phyloP scores from a whole-genome alignment of 2,329 filamentous ascomycete species.

The Aureobasidium zeae region DNA sequence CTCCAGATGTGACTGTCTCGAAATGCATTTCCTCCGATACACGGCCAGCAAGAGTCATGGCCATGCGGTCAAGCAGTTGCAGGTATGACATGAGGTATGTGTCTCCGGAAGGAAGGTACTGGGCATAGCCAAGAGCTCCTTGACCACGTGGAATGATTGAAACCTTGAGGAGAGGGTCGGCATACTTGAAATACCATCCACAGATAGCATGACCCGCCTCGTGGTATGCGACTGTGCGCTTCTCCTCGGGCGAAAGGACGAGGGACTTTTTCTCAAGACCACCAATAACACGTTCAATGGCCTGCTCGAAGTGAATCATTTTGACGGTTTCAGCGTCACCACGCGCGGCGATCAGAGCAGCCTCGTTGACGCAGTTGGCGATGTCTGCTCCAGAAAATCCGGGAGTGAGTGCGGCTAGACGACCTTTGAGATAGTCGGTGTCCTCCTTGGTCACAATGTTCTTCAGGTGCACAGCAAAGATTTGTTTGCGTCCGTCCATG shows the following conservation, averaged over 20 bases:
- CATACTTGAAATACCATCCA: constrained; percentile 93
- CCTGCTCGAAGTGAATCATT: constrained; percentile 91
- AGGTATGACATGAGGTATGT: constrained; percentile 92
- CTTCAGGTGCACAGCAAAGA: constrained; percentile 87
- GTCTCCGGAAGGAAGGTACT: constrained; percentile 87
- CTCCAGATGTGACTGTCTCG: constrained; percentile 88
- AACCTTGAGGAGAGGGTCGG: constrained; percentile 95
- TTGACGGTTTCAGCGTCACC: constrained; percentile 68
- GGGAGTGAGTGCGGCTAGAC: constrained; percentile 83
- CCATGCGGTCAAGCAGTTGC: constrained; percentile 98
- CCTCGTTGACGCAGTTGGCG: constrained; percentile 96
- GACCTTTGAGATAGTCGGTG: constrained; percentile 74
- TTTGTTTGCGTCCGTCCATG: constrained; percentile 92
- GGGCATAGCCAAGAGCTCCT: constrained; percentile 88
- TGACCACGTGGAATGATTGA: constrained; percentile 96
- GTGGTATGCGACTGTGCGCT: constrained; percentile 93
- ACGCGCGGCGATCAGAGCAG: constrained; percentile 85
- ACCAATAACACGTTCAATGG: constrained; percentile 93
- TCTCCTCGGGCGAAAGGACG: constrained; percentile 86
- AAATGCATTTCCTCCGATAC: constrained; percentile 96
- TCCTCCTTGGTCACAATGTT: constrained; percentile 94
- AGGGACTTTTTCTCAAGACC: constrained; percentile 96
- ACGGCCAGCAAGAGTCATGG: constrained; percentile 94
- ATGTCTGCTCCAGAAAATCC: constrained; percentile 98
- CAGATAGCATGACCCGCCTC: constrained; percentile 98